phyloP scores from a whole-genome alignment of 2,329 filamentous ascomycete genomes.

The Pseudovirgaria hyperparasitica region DNA sequence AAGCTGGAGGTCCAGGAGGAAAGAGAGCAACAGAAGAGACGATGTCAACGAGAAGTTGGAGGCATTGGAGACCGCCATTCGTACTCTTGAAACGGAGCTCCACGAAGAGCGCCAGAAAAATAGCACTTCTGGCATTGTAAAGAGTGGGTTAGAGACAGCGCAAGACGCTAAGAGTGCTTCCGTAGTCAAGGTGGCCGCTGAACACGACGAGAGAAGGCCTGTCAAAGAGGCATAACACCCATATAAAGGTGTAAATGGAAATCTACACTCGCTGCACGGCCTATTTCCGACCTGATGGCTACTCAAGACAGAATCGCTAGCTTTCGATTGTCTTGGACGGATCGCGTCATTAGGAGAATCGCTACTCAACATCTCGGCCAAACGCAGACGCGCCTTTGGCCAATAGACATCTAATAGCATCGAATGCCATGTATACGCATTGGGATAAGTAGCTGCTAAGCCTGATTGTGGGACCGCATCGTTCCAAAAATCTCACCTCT shows the following conservation, averaged over 20 bases:
- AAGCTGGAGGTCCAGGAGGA: constrained; percentile 46
- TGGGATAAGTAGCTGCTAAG: too few species aligned
- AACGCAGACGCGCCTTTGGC: too few species aligned
- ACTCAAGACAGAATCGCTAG: too few species aligned
- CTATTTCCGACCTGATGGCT: too few species aligned
- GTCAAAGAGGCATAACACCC: constrained; percentile 3
- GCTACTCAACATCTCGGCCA: too few species aligned
- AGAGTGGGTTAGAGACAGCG: constrained; percentile 15
- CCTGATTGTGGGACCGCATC: too few species aligned
- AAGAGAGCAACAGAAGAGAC: constrained; percentile 46
- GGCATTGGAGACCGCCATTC: constrained; percentile 39
- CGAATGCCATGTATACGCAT: too few species aligned
- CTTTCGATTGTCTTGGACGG: too few species aligned
- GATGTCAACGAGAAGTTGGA: constrained; percentile 47
- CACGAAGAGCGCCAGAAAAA: constrained; percentile 16
- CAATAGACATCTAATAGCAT: too few species aligned
- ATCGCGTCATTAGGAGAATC: too few species aligned
- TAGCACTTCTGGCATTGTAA: constrained; percentile 20
- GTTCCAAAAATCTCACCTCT: too few species aligned
- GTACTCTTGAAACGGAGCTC: constrained; percentile 25
- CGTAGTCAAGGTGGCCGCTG: neutral
- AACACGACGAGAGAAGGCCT: constrained; percentile 2
- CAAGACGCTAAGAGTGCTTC: constrained; percentile 17
- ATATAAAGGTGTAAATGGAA: constrained; percentile 1
- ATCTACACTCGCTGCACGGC: neutral